Evolutionary conservation across 305 asterid species (phyloP), one percentile per base, ranked within the genome.

Genomic region (Fraxinus greggii): DNA sequence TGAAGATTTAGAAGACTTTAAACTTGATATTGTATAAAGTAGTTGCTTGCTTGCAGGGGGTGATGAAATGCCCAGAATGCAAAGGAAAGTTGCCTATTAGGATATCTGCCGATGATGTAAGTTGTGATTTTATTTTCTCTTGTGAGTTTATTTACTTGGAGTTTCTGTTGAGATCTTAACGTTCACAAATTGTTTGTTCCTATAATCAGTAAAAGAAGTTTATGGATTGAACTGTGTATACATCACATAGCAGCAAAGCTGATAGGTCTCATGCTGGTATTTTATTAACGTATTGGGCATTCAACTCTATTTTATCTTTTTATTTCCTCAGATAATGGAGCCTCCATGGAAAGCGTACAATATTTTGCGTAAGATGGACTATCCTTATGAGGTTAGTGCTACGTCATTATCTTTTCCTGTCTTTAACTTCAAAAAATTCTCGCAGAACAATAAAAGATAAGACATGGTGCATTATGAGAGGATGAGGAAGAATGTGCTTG

Each of bases 21-120:
- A 78, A 72, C 74, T 45, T 84, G 83, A 76, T 80, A 80, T 78
- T 76, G 75, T 78, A 15, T 42, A 45, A 78, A 80, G 54, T 82
- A 19, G 65, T 70, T 82, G 85, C 77, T 87, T 84, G 79, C 83
- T 84, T 86, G 87, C 94, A 96, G 99, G 99, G 99, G 67, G 98
- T 91, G 88, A 96, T 96, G 97, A 93, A 89, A 88, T 96, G 99
- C 84, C 97, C 99, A 67, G 98, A 96, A 85, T 96, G 99, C 90
- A 90, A 92, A 90, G 95, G 89, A 86, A 94, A 91, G 92, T 86
- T 89, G 29, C 93, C 91, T 35, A 77, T 96, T 78, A 88, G 97
- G 91, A 92, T 96, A 86, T 94, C 98, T 79, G 97, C 98, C 5
- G 99, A 96, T 86, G 94, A 96, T 88, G 99, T 94, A 88, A 92